Percentiles rank a stretch among this genome's conserved stretches.
Evolutionary conservation across 1,139 yeast species (phyloP).

Genomic region (Arxiozyma heterogenica): DNA sequence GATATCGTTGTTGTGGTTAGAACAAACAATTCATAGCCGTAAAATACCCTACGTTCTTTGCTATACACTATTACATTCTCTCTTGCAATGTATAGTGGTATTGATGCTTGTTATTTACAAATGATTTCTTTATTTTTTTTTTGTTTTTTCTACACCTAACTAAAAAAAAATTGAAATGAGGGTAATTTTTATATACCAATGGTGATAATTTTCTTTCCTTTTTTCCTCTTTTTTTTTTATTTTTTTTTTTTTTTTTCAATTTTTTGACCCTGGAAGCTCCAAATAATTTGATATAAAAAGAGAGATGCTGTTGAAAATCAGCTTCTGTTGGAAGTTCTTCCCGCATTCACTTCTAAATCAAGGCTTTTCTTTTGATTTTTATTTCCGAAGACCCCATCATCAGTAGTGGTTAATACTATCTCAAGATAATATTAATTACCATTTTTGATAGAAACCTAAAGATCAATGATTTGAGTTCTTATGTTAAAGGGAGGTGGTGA

Average conservation of each 20-base stretch:
- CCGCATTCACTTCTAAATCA: neutral
- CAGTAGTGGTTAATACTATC: slow-evolving; percentile 36
- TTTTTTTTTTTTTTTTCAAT: too few species aligned
- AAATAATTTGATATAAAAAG: neutral
- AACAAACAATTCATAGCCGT: neutral
- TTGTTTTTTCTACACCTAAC: neutral
- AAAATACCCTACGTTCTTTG: neutral
- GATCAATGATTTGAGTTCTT: slow-evolving; percentile 26
- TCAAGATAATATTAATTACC: slow-evolving; percentile 35
- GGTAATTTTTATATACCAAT: neutral
- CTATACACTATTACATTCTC: neutral
- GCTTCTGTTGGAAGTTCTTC: too few species aligned
- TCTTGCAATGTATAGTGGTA: neutral
- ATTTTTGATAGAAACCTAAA: slow-evolving; percentile 45
- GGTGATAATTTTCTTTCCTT: too few species aligned
- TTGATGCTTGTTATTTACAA: neutral
- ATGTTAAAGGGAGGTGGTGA: slow-evolving; percentile 7
- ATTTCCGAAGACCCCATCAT: slow-evolving; percentile 27
- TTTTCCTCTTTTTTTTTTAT: too few species aligned
- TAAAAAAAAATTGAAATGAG: neutral
- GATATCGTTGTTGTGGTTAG: too few species aligned
- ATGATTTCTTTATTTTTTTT: too few species aligned
- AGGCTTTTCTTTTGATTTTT: slow-evolving; percentile 9
- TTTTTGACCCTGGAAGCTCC: neutral
- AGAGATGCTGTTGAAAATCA: neutral